Evolutionary conservation across 2,329 filamentous ascomycete genomes (phyloP).

Genomic region (Claviceps sp.): DNA sequence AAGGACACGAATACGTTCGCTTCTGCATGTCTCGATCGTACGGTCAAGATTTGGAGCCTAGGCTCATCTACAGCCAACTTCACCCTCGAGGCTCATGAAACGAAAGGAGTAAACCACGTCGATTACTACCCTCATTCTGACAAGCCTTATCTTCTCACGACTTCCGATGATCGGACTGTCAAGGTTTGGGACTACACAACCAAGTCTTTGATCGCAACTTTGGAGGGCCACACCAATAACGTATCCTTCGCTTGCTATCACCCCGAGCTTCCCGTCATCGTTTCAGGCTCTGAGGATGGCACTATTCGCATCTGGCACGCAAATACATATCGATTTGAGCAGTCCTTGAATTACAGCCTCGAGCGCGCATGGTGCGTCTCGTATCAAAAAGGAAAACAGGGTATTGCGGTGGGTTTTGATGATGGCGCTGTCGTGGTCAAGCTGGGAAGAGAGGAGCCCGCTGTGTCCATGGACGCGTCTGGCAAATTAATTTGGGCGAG

Average conservation of each 20-base stretch:
- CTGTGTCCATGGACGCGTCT: conserved; percentile 91
- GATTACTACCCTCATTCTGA: conserved; percentile 72
- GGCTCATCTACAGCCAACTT: conserved; percentile 91
- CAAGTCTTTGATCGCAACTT: conserved; percentile 88
- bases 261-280: conserved; percentile 90
- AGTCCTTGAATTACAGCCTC: conserved; percentile 88
- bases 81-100: conserved; percentile 91
- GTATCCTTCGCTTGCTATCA: conserved; percentile 98
- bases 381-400: conserved; percentile 88
- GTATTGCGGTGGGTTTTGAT: conserved; percentile 90
- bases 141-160: conserved; percentile 83
- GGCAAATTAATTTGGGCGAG: conserved; percentile 95
- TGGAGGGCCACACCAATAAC: conserved; percentile 95
- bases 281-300: conserved; percentile 94
- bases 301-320: conserved; percentile 98
- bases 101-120: conserved; percentile 95
- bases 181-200: conserved; percentile 99
- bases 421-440: conserved; percentile 97
- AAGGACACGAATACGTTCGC: conserved; percentile 91
- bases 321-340: conserved; percentile 91
- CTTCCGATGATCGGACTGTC: conserved; percentile 89
- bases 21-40: conserved; percentile 88
- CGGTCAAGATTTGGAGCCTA: conserved; percentile 95
- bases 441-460: conserved; percentile 92
- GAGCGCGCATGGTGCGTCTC: conserved; percentile 97